Base-by-base conservation (phyloP, 805 yeast genomes). In the Suhomyces pyralidae region DNA sequence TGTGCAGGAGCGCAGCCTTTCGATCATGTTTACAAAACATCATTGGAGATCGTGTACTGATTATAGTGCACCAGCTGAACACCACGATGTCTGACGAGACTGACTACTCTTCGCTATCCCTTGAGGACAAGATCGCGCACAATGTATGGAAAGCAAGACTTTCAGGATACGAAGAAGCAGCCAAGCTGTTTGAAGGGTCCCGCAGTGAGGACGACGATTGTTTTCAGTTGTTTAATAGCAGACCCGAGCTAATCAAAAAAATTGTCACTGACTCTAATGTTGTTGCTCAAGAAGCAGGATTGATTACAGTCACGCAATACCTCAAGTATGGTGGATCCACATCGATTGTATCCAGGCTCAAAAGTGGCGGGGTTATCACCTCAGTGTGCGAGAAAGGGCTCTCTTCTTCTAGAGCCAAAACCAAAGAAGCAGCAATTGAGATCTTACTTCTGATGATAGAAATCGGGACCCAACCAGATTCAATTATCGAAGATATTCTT, bases 261-360 rank as follows among this genome's bases (percentile, higher is more conserved):
- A 78, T 85, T 40, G 84, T 88, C 7, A 76, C 81, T 2, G 99
- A 94, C 65, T 67, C 86, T 30, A 94, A 94, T 64, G 97, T 91
- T 17, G 94, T 87, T 15, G 96, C 98, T 0, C 96, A 91, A 58
- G 98, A 94, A 62, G 73, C 86, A 1, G 98, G 90, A 4, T 72
- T 90, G 19, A 65, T 71, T 3, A 78, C 88, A 7, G 66, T 90
- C 5, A 69, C 69, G 12, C 76, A 81, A 4, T 80, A 81, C 60
- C 69, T 88, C 43, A 80, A 81, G 60, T 79, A 67, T 61, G 88
- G 88, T 2, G 86, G 85, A 0, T 63, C 66, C 2, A 52, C 80
- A 0, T 60, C 64, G 2, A 77, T 65, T 3, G 71, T 79, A 46
- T 43, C 66, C 5, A 73, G 69, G 56, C 61, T 83, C 19, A 77